Base-by-base conservation (phyloP, 2,329 filamentous ascomycete genomes). In the Hypoxylon sp. region DNA sequence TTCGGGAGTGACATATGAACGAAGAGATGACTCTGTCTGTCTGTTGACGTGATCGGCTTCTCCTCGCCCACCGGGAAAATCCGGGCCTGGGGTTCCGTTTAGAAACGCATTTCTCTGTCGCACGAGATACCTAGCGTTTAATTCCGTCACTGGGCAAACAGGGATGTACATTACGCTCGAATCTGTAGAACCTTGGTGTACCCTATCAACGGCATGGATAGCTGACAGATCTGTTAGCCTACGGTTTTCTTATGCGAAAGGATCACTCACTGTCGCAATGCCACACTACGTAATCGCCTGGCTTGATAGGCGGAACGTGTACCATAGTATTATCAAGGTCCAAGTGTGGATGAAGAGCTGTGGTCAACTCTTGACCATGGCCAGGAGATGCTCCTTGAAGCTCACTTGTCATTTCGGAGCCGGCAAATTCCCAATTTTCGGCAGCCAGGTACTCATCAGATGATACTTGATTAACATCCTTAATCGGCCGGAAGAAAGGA, bases 141-240 rank as follows among this genome's bases (percentile, higher is more conserved):
- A 81, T 58, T 90, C 87, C 0, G 93, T 97, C 30, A 93, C 84
- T 0, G 94, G 94, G 60, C 92, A 96, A 0, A 93, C 90, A 0
- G 94, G 94, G 60, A 98, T 97, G 75, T 98, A 98, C 65, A 98
- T 75, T 0, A 97, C 94, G 72, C 90, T 94, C 0, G 92, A 93
- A 78, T 98, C 94, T 0, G 82, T 79, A 1, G 80, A 83, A 1
- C 94, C 95, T 1, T 79, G 79, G 76, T 98, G 94, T 0, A 90
- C 83, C 71, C 88, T 90, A 80, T 98, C 94, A 0, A 98, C 94
- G 0, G 93, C 88, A 77, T 97, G 94, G 52, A 97, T 91, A 2
- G 82, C 85, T 82, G 23, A 2, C 21, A 6, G 43, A 48, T 1
- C 5, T 17, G 21, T 73, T 25, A 62, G 6, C 34, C 23, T 11